Conservation (phyloP, 257 asterid genomes). For the Nicotiana knightiana region DNA sequence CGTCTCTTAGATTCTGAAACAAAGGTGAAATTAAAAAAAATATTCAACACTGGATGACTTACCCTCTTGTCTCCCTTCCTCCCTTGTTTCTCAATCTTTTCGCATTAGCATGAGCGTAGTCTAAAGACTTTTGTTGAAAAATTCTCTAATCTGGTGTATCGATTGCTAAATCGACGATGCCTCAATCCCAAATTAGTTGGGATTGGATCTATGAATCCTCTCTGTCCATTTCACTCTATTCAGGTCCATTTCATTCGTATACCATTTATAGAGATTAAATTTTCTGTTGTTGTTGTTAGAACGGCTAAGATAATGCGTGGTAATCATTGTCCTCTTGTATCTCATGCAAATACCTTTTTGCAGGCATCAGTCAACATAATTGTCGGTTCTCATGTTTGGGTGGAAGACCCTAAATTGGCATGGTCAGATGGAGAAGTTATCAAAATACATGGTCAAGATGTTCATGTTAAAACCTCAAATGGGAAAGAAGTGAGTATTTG, state of each 20-base stretch:
- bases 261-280: not conserved
- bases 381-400: conserved; percentile 96
- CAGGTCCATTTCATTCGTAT: not conserved
- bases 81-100: not conserved
- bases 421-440: conserved; percentile 93
- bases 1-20: not conserved
- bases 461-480: conserved; percentile 70
- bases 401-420: conserved; percentile 87
- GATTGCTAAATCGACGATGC: not conserved
- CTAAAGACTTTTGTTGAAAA: not conserved
- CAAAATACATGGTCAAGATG: conserved; percentile 73
- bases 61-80: not conserved
- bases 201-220: not conserved
- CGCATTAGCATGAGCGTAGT: not conserved
- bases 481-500: conserved; percentile 67
- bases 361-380: conserved; percentile 89
- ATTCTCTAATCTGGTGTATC: not conserved
- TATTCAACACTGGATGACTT: not conserved
- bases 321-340: conserved; percentile 11
- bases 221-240: not conserved
- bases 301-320: not conserved
- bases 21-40: not conserved
- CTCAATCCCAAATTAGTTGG: not conserved
- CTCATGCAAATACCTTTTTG: conserved; percentile 25
- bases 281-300: not conserved